Evolutionary conservation across 1,284 basidiomycete species (phyloP).

Genomic region (Moesziomyces sp.): DNA sequence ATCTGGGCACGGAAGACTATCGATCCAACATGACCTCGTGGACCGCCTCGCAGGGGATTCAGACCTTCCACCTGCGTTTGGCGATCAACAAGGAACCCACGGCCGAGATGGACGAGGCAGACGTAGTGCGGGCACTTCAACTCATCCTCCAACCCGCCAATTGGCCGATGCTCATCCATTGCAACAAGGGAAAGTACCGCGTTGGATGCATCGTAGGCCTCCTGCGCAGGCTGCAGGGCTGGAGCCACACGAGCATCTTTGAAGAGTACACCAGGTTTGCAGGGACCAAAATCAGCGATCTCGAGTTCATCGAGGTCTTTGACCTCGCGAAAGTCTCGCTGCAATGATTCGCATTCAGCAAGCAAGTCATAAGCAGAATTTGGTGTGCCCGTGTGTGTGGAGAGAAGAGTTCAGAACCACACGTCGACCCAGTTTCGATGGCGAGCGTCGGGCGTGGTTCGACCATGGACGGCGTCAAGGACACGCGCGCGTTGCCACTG

Average conservation of each 20-base stretch:
- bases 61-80: slow-evolving; percentile 58
- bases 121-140: slow-evolving; percentile 52
- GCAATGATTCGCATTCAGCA: neutral
- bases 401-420: slow-evolving; percentile 16
- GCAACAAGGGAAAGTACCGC: slow-evolving; percentile 67
- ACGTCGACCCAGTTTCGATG: slow-evolving; percentile 39
- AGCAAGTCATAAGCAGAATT: neutral
- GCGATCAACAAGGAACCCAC: slow-evolving; percentile 66
- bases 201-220: slow-evolving; percentile 63
- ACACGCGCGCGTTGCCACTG: slow-evolving; percentile 32
- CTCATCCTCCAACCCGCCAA: slow-evolving; percentile 55
- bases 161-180: slow-evolving; percentile 63
- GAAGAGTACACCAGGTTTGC: slow-evolving; percentile 66
- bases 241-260: slow-evolving; percentile 65
- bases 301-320: slow-evolving; percentile 64
- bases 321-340: slow-evolving; percentile 38
- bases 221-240: slow-evolving; percentile 62
- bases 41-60: slow-evolving; percentile 44
- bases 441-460: neutral
- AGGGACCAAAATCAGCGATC: slow-evolving; percentile 60
- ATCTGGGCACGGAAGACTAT: slow-evolving; percentile 63
- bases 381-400: neutral
- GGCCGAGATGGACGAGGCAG: slow-evolving; percentile 61
- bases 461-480: slow-evolving; percentile 34
- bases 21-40: slow-evolving; percentile 56